phyloP scores from a whole-genome alignment of 2,329 filamentous ascomycete genomes.

The Xylaria sp. region DNA sequence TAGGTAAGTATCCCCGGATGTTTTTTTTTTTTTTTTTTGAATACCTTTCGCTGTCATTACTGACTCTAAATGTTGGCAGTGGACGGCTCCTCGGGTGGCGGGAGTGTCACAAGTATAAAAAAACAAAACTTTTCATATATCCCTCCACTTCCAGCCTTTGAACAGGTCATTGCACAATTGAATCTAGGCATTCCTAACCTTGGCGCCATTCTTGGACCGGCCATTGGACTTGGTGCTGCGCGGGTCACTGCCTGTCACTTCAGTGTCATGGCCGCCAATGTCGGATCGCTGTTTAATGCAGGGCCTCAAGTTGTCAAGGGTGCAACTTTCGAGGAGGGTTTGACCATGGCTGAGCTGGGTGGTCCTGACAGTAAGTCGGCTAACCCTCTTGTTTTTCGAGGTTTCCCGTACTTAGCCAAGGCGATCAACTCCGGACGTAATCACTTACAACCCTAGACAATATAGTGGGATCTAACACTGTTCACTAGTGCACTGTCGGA shows the following conservation, averaged over 20 bases:
- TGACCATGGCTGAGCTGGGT: slow-evolving; percentile 31
- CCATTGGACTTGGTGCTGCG: slow-evolving; percentile 37
- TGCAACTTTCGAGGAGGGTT: slow-evolving; percentile 34
- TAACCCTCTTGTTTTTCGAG: neutral
- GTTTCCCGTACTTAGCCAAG: neutral
- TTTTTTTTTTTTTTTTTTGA: no score
- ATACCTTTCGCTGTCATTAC: no score
- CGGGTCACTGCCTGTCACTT: slow-evolving; percentile 35
- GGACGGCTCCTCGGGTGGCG: slow-evolving; percentile 35
- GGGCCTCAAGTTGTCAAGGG: slow-evolving; percentile 33
- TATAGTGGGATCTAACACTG: neutral
- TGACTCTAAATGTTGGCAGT: slow-evolving; percentile 5
- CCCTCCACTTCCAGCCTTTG: slow-evolving; percentile 33
- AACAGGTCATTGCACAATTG: slow-evolving; percentile 31
- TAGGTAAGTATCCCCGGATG: neutral
- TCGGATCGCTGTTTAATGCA: slow-evolving; percentile 33
- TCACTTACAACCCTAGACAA: neutral
- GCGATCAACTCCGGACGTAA: neutral
- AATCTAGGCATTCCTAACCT: slow-evolving; percentile 36
- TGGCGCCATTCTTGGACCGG: slow-evolving; percentile 34
- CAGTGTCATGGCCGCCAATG: slow-evolving; percentile 33
- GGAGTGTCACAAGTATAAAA: slow-evolving; percentile 31
- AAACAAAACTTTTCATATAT: slow-evolving; percentile 33
- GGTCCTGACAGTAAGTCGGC: slow-evolving; percentile 31
- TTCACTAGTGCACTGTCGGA: slow-evolving; percentile 32